Evolutionary conservation across 306 rosid species (phyloP).

Genomic region (Malus orientalis): DNA sequence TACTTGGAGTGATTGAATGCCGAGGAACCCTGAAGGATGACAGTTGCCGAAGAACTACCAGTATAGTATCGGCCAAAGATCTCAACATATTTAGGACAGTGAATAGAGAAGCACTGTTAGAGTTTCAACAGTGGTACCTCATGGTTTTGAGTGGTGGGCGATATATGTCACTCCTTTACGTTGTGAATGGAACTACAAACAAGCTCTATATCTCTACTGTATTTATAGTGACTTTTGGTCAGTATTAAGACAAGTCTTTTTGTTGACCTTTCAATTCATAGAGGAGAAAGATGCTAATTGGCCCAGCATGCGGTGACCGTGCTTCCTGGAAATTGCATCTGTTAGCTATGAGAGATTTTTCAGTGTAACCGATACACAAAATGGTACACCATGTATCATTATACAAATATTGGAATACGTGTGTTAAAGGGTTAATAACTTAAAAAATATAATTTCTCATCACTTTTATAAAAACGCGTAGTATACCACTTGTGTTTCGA

Average conservation of each 20-base stretch:
- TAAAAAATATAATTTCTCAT: too few relatives aligned
- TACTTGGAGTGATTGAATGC: neutral
- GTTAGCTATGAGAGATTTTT: neutral
- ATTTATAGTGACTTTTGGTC: conserved; percentile 19
- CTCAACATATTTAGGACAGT: neutral
- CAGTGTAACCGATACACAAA: rapidly evolving
- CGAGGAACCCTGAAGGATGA: neutral
- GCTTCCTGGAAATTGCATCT: conserved; percentile 52
- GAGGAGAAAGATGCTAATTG: conserved; percentile 13
- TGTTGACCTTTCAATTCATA: conserved; percentile 30
- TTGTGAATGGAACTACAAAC: neutral
- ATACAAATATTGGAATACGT: rapidly evolving
- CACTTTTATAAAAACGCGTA: rapidly evolving
- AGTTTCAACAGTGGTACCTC: neutral
- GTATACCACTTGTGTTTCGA: rapidly evolving
- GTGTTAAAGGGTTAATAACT: too few relatives aligned
- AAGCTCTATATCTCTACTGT: neutral
- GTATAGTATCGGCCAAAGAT: neutral
- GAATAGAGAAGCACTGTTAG: neutral
- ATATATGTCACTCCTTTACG: neutral
- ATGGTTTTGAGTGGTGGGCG: neutral
- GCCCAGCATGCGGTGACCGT: conserved; percentile 5
- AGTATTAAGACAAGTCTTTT: conserved; percentile 35
- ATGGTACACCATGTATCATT: rapidly evolving
- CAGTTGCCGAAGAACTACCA: neutral